Evolutionary conservation across 768 basidiomycete species (phyloP).

Genomic region (Trichaptum fuscoviolaceum): DNA sequence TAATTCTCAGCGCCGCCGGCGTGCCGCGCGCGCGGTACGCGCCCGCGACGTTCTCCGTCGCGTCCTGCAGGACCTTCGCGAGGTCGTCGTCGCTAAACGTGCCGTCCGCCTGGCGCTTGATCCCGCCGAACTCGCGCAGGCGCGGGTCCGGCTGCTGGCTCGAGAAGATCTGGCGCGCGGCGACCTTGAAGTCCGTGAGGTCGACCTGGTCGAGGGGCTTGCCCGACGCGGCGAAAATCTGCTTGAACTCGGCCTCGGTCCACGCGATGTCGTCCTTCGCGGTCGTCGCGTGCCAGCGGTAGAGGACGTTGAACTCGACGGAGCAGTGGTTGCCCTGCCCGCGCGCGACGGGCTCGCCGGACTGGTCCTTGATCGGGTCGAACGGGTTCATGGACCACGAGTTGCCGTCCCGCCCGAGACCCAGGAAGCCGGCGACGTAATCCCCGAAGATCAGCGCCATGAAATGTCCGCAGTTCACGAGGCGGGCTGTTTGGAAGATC

Average conservation of each 20-base stretch:
- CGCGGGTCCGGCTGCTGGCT: conserved; percentile 14
- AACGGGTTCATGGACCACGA: conserved; percentile 50
- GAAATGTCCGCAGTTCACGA: conserved; percentile 57
- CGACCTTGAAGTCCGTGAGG: conserved; percentile 11
- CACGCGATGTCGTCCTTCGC: conserved; percentile 26
- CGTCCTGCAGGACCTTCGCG: conserved; percentile 39
- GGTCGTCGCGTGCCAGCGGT: conserved; percentile 31
- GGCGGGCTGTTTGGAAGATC: conserved; percentile 50
- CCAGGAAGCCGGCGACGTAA: conserved; percentile 55
- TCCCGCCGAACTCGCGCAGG: conserved; percentile 24
- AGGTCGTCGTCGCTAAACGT: conserved; percentile 21
- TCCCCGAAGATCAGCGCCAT: conserved; percentile 51
- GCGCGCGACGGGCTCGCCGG: conserved; percentile 14
- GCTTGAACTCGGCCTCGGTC: conserved; percentile 25
- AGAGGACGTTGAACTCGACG: conserved; percentile 22
- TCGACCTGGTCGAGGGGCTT: conserved; percentile 20
- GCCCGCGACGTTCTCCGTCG: conserved; percentile 41
- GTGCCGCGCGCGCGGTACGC: conserved; percentile 45
- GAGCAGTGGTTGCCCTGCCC: conserved; percentile 20
- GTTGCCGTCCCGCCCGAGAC: conserved; percentile 43
- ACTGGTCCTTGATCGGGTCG: conserved; percentile 24
- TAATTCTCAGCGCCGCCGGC: conserved; percentile 39
- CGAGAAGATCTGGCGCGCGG: conserved; percentile 5
- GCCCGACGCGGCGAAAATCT: conserved; percentile 17
- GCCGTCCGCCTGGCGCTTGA: conserved; percentile 23